These are phyloP conservation scores for Lichenothelia convexa DNA, from an alignment of 495 filamentous ascomycete genomes.

Conservation along the genomic window DNA sequence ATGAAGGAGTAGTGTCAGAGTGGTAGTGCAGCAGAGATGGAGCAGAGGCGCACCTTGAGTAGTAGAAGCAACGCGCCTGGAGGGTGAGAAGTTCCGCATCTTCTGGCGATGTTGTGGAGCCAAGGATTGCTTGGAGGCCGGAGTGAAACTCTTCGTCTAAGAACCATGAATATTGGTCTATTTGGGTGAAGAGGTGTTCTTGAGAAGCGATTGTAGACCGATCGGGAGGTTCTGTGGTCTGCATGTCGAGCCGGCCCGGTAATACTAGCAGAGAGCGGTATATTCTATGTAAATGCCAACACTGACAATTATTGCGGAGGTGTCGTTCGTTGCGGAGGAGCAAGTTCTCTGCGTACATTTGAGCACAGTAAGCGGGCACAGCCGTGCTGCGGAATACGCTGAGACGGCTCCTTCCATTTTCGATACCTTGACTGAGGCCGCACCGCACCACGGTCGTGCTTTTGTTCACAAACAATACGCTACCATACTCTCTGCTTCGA, in stretches of 20 bases:
- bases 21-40: background rate
- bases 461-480: slow-evolving; percentile 3
- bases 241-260: background rate
- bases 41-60: slow-evolving; percentile 11
- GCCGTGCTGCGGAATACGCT: too few species aligned
- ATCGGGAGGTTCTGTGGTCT: slow-evolving; percentile 5
- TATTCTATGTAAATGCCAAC: too few species aligned
- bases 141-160: slow-evolving; percentile 34
- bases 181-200: too few species aligned
- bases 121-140: slow-evolving; percentile 27
- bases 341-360: too few species aligned
- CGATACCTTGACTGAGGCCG: too few species aligned
- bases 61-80: slow-evolving; percentile 31
- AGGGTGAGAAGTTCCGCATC: slow-evolving; percentile 26
- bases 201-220: slow-evolving; percentile 23
- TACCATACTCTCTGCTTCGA: background rate
- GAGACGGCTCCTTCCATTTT: too few species aligned
- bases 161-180: slow-evolving; percentile 36
- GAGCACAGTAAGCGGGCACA: too few species aligned
- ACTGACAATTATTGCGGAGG: too few species aligned
- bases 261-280: background rate
- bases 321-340: too few species aligned
- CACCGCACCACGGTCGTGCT: background rate
- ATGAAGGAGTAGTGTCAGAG: background rate
- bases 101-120: slow-evolving; percentile 22